A percentile compares a stretch with the other conserved stretches of the same genome.
These are phyloP conservation scores for Kuraishia ogatae DNA, from an alignment of 805 yeast genomes.

Conservation along the genomic window DNA sequence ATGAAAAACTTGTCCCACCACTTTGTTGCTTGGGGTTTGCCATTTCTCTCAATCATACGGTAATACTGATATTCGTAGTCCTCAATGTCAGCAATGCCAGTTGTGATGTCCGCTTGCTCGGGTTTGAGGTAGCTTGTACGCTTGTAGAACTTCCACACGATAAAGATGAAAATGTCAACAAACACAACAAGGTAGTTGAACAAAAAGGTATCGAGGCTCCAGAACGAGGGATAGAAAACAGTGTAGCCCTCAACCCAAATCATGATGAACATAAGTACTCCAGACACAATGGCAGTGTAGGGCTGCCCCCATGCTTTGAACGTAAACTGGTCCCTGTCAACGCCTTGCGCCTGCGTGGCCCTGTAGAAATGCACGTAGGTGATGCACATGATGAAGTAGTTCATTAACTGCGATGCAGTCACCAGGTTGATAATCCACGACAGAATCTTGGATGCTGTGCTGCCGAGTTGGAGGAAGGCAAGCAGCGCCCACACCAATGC, in stretches of 20 bases:
- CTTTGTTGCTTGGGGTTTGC: slow-evolving; percentile 14
- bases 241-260: slow-evolving; percentile 28
- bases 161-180: slow-evolving; percentile 25
- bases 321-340: slow-evolving; percentile 28
- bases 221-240: slow-evolving; percentile 28
- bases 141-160: slow-evolving; percentile 27
- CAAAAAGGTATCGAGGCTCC: slow-evolving; percentile 29
- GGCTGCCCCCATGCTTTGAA: slow-evolving; percentile 35
- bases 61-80: slow-evolving; percentile 25
- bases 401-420: slow-evolving; percentile 38
- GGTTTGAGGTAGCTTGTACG: slow-evolving; percentile 27
- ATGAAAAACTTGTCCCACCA: neutral
- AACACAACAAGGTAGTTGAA: slow-evolving; percentile 34
- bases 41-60: slow-evolving; percentile 5
- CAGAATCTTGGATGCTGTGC: slow-evolving; percentile 24
- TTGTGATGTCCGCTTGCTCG: slow-evolving; percentile 26
- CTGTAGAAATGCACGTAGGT: slow-evolving; percentile 33
- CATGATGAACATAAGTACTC: slow-evolving; percentile 18
- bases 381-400: slow-evolving; percentile 35
- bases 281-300: slow-evolving; percentile 24
- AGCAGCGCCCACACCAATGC: slow-evolving; percentile 53
- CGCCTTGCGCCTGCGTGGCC: slow-evolving; percentile 29
- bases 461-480: slow-evolving; percentile 49
- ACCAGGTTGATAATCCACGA: slow-evolving; percentile 37
- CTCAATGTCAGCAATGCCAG: slow-evolving; percentile 31